These are phyloP conservation scores for Camelina sativa DNA, from an alignment of 345 rosid species.

Conservation along the genomic window DNA sequence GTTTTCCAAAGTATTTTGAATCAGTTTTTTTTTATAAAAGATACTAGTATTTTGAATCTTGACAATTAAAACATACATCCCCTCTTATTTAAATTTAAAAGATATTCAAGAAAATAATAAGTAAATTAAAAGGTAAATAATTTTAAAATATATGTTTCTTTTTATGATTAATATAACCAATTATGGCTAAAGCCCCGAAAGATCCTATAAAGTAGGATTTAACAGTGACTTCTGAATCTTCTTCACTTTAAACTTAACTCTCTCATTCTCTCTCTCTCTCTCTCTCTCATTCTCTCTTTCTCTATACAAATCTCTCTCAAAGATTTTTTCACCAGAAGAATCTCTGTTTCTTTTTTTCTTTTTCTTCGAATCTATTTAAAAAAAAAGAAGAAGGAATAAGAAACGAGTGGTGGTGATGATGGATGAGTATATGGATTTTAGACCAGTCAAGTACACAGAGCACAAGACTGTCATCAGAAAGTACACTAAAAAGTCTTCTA, in stretches of 20 bases:
- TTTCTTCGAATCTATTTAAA: background rate
- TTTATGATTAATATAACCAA: background rate
- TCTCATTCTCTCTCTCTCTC: background rate
- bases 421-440: conserved; percentile 39
- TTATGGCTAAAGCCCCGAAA: conserved; percentile 20
- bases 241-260: conserved; percentile 29
- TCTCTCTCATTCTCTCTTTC: conserved; percentile 1
- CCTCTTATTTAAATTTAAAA: background rate
- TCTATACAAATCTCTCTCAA: background rate
- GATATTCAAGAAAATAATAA: background rate
- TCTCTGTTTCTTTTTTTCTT: conserved; percentile 10
- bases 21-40: background rate
- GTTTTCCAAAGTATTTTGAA: background rate
- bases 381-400: background rate
- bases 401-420: conserved; percentile 17
- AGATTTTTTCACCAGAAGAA: conserved; percentile 18
- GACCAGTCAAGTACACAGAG: conserved; percentile 69
- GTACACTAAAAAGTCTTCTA: conserved; percentile 44
- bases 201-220: conserved; percentile 41
- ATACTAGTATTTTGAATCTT: background rate
- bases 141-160: background rate
- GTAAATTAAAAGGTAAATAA: conserved; percentile 12
- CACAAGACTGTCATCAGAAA: conserved; percentile 60
- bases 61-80: background rate
- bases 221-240: conserved; percentile 32